Base-by-base conservation (phyloP, 139 green algal genomes). In the Micromonas commoda region DNA sequence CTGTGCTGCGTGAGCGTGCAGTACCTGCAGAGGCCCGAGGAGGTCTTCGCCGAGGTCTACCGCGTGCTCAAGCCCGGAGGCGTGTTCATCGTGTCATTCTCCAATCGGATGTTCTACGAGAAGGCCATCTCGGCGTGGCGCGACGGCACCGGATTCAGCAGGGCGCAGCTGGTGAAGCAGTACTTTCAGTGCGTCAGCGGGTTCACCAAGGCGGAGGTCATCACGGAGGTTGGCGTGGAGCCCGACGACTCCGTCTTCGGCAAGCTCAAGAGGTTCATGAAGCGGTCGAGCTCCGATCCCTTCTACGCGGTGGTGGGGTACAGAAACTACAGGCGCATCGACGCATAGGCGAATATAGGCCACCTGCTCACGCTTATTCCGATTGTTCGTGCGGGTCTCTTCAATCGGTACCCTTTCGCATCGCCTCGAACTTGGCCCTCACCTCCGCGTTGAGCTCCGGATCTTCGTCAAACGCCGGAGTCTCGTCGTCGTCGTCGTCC, bases 31-130 rank as follows among this genome's bases (percentile, higher is more conserved):
- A 86, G 94, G 72, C 91, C 92, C 0, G 90, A 96, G 85, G 53
- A 82, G 2, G 91, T 97, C 28, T 92, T 97, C 78, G 85, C 85
- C 0, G 93, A 97, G 83, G 82, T 97, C 0, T 87, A 88, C 79
- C 81, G 93, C 16, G 89, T 97, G 60, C 82, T 97, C 28, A 90
- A 91, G 51, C 93, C 93, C 13, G 92, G 91, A 0, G 93, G 92
- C 33, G 82, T 94, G 1, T 81, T 64, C 77, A 91, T 97, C 71
- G 72, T 97, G 26, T 89, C 87, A 29, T 97, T 96, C 86, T 88
- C 69, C 73, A 96, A 95, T 81, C 86, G 92, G 26, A 81, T 93
- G 82, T 97, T 94, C 79, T 92, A 90, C 60, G 64, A 84, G 4
- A 95, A 97, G 84, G 91, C 83, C 1, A 78, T 87, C 64, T 20